These are phyloP conservation scores for Fraxinus quadrangulata DNA, from an alignment of 257 asterid species.

Conservation along the genomic window DNA sequence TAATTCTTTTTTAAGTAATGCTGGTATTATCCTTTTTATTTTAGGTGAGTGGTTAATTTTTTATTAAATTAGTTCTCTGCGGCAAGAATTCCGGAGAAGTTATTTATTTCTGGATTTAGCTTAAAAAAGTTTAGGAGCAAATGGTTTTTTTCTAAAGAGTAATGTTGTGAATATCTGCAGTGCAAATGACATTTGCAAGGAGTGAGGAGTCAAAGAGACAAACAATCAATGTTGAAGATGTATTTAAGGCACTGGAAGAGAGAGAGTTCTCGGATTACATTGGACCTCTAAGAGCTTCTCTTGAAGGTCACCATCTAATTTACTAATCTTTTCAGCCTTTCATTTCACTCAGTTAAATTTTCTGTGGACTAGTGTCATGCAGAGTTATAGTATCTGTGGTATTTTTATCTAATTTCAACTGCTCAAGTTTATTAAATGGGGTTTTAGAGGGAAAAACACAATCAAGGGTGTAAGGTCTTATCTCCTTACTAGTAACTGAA, in stretches of 20 bases:
- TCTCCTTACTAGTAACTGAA: background rate
- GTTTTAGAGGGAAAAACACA: too few species aligned
- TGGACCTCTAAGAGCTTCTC: slow-evolving; percentile 72
- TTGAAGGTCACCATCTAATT: slow-evolving; percentile 56
- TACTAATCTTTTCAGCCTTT: background rate
- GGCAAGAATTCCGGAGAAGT: background rate
- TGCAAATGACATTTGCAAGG: slow-evolving; percentile 85
- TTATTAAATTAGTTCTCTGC: background rate
- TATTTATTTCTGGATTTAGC: background rate
- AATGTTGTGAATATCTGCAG: background rate
- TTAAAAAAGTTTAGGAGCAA: background rate
- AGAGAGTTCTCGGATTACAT: slow-evolving; percentile 50
- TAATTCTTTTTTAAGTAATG: too few species aligned
- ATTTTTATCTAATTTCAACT: background rate
- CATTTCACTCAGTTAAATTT: background rate
- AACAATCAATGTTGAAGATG: slow-evolving; percentile 82
- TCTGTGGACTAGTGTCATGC: background rate
- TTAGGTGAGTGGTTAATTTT: background rate
- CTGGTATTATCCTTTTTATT: background rate
- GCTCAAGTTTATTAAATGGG: background rate
- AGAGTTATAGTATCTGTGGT: background rate
- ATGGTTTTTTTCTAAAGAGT: too few species aligned
- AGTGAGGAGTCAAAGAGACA: slow-evolving; percentile 89
- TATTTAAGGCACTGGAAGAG: slow-evolving; percentile 91
- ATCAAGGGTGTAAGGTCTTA: background rate